Conservation (phyloP, 179 eudicot genomes). For the Drosera spatulata region DNA sequence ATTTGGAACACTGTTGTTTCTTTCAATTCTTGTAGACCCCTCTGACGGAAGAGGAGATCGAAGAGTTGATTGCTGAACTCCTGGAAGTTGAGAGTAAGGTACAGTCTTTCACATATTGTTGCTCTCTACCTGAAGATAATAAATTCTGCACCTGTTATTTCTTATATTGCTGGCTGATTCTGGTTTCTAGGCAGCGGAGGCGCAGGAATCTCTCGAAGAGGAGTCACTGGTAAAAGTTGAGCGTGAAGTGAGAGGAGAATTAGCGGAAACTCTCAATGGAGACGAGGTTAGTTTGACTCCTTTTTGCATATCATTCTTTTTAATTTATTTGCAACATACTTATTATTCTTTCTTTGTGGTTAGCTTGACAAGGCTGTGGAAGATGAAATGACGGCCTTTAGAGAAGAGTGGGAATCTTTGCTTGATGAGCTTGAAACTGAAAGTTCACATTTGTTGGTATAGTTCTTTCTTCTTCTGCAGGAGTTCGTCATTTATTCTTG, state of each 20-base stretch:
- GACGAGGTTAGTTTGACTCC: conserved; percentile 42
- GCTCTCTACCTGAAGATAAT: neutral
- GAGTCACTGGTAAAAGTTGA: conserved; percentile 80
- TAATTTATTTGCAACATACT: conserved; percentile 1
- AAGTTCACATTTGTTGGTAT: conserved; percentile 79
- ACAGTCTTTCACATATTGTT: conserved; percentile 4
- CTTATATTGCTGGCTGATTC: conserved; percentile 8
- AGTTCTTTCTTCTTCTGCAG: conserved; percentile 16
- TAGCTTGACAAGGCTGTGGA: conserved; percentile 88
- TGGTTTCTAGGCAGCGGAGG: conserved; percentile 89
- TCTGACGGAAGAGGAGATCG: conserved; percentile 77
- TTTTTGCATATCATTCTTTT: neutral
- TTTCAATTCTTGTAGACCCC: conserved; percentile 32
- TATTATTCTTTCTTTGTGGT: conserved; percentile 14
- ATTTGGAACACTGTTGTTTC: neutral
- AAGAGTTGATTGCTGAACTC: conserved; percentile 69
- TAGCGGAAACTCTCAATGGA: conserved; percentile 54
- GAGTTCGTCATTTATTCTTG: neutral
- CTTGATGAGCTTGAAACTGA: conserved; percentile 94
- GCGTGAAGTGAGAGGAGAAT: conserved; percentile 79
- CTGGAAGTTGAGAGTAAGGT: conserved; percentile 93
- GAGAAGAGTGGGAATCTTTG: conserved; percentile 75
- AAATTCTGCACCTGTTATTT: neutral
- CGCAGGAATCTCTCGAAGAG: conserved; percentile 89
- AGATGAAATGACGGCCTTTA: conserved; percentile 65